Evolutionary conservation across 2,329 filamentous ascomycete species (phyloP).

Genomic region (Pleoardoris graminearum): DNA sequence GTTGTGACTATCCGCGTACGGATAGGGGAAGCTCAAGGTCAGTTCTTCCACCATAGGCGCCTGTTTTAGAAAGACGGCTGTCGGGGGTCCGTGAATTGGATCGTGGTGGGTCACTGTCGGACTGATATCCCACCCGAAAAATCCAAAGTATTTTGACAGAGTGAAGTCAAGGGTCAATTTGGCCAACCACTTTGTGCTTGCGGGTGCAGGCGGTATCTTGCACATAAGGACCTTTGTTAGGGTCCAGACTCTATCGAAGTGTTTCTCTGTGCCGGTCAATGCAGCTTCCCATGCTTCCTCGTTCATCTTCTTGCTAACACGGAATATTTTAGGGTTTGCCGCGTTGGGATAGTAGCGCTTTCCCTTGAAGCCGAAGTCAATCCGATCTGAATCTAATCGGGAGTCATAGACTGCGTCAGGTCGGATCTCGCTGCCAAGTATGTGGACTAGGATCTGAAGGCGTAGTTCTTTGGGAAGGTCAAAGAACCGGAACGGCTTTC

Average conservation of each 20-base stretch:
- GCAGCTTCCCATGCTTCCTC: conserved; percentile 7
- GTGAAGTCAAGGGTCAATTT: conserved; percentile 2
- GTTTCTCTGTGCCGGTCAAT: conserved; percentile 3
- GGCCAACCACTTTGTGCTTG: background rate
- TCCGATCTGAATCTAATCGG: background rate
- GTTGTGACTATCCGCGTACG: background rate
- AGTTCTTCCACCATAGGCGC: background rate
- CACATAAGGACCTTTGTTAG: background rate
- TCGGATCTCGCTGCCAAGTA: conserved; percentile 1
- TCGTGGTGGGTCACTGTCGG: background rate
- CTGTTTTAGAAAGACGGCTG: background rate
- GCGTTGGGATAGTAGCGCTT: background rate
- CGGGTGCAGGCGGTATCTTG: background rate
- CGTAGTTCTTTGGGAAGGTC: conserved; percentile 5
- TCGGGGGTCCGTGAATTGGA: no score
- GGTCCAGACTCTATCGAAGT: background rate
- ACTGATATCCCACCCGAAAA: background rate
- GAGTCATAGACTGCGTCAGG: background rate
- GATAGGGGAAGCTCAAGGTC: conserved; percentile 1
- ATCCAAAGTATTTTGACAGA: background rate
- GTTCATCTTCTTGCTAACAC: conserved; percentile 11
- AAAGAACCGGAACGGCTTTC: conserved; percentile 2
- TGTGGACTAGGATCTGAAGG: background rate
- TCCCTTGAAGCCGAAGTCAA: background rate
- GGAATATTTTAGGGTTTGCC: conserved; percentile 14